Evolutionary conservation across 768 basidiomycete species (phyloP), one percentile per base, ranked within the genome.

Genomic region (Paxillus rubicundulus): DNA sequence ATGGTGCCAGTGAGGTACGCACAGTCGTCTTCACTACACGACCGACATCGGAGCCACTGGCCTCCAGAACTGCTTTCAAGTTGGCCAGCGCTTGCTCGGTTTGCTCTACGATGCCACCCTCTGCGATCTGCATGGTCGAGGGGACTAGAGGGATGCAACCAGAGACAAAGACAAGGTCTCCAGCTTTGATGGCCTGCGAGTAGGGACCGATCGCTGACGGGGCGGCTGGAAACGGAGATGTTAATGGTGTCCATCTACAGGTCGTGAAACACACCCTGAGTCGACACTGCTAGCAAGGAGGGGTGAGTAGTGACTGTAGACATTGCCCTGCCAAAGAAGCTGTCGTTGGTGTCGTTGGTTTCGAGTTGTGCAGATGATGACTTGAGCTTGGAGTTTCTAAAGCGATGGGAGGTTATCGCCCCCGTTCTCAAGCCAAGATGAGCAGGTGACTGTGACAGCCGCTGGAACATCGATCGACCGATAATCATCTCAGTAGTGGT

Each of bases 11-110:
- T 17, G n/a, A 4, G 2, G 4, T 33, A 74, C 87, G 52, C 59
- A 92, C 95, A 36, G 92, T 96, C 41, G 90, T 91, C 76, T 99
- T 98, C 58, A 89, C 84, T 54, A 99, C 86, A 66, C 89, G 87
- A 45, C 82, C 81, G 14, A 90, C 62, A 56, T 85, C 81, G 12
- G 89, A 87, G 13, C 89, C 89, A 45, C 87, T 84, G 5, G 87
- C 93, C 66, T 89, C 83, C 34, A 98, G 77, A 54, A 98, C 83
- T 12, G 84, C 83, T 58, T 82, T 80, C 67, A 98, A 75, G 74
- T 98, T 98, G 66, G 84, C 82, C 61, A 99, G 77, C 9, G 86
- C 89, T 69, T 95, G 93, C 50, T 78, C 74, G 9, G 93, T 82
- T 69, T 98, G 90, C 45, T 75, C 85, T 60, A 87, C 86, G 42